A percentile compares a stretch with the other conserved stretches of the same genome.
Evolutionary conservation across 1,139 yeast genomes (phyloP).

Genomic region (Debaryomyces sp.): DNA sequence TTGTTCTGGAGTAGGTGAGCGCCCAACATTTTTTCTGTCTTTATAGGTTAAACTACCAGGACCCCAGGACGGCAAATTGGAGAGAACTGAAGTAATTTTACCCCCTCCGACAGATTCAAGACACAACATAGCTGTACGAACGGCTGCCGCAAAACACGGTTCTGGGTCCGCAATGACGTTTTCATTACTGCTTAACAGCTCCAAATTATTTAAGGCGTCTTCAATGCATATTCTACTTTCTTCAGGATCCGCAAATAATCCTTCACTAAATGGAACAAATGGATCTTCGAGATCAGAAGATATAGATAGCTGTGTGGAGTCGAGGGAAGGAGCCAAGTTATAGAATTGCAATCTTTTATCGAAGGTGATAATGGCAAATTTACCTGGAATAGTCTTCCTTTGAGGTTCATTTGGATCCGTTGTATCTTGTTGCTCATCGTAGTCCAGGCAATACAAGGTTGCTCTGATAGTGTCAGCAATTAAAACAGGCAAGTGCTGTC

Average conservation of each 20-base stretch:
- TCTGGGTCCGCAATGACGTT: conserved; percentile 56
- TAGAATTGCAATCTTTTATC: conserved; percentile 77
- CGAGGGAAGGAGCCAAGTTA: conserved; percentile 59
- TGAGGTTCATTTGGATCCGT: conserved; percentile 30
- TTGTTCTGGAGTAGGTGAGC: conserved; percentile 49
- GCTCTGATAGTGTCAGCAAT: conserved; percentile 75
- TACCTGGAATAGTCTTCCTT: conserved; percentile 33
- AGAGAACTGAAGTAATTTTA: conserved; percentile 69
- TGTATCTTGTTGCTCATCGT: conserved; percentile 15
- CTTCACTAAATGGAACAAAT: conserved; percentile 77
- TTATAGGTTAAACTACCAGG: conserved; percentile 75
- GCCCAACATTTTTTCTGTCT: conserved; percentile 39
- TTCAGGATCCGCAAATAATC: conserved; percentile 78
- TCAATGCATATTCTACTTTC: conserved; percentile 68
- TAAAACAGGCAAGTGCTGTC: conserved; percentile 64
- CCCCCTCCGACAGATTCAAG: conserved; percentile 74
- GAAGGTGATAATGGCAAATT: conserved; percentile 73
- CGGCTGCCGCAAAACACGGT: conserved; percentile 80
- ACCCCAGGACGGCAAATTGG: conserved; percentile 79
- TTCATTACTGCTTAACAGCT: conserved; percentile 41
- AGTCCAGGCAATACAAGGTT: conserved; percentile 36
- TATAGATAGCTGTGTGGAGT: conserved; percentile 65
- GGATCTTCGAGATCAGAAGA: conserved; percentile 78
- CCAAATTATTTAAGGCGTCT: conserved; percentile 66
- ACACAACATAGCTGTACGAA: conserved; percentile 69